These are phyloP conservation scores for Cytidiella melzeri DNA, from an alignment of 768 basidiomycete species.

Conservation along the genomic window DNA sequence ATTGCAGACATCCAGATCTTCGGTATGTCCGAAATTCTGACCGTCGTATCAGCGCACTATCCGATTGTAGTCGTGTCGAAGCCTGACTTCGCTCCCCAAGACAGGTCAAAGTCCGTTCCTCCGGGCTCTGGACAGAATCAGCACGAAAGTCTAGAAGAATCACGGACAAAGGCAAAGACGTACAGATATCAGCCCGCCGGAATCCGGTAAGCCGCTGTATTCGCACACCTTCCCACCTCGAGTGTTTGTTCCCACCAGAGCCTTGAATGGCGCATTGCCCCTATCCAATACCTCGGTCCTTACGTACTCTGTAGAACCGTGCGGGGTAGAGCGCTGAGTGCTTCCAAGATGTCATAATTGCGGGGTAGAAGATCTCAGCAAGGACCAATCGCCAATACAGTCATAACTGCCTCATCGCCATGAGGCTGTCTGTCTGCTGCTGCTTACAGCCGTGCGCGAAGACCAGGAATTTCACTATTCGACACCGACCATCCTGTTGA, in stretches of 20 bases:
- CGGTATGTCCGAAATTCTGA: too few relatives aligned
- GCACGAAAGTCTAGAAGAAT: neutral
- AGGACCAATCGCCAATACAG: too few relatives aligned
- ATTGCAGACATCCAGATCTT: too few relatives aligned
- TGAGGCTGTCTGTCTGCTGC: neutral
- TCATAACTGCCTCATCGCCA: too few relatives aligned
- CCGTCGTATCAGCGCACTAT: too few relatives aligned
- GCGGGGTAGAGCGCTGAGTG: conserved; percentile 9
- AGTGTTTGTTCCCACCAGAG: neutral
- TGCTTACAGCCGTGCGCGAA: neutral
- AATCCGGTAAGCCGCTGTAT: conserved; percentile 6
- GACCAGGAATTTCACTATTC: neutral
- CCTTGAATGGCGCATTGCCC: neutral
- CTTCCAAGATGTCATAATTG: conserved; percentile 5
- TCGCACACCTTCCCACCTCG: conserved; percentile 1
- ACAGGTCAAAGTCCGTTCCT: too few relatives aligned
- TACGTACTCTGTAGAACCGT: neutral
- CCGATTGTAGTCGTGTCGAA: too few relatives aligned
- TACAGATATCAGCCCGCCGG: conserved; percentile 3
- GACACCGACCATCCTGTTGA: neutral
- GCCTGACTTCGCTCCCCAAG: too few relatives aligned
- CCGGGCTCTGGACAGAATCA: too few relatives aligned
- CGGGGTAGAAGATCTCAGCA: conserved; percentile 10
- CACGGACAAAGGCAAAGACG: neutral
- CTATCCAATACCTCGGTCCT: neutral